Evolutionary conservation across 1,284 basidiomycete genomes (phyloP), one percentile per base, ranked within the genome.

Genomic region (Coniferiporia weirii): DNA sequence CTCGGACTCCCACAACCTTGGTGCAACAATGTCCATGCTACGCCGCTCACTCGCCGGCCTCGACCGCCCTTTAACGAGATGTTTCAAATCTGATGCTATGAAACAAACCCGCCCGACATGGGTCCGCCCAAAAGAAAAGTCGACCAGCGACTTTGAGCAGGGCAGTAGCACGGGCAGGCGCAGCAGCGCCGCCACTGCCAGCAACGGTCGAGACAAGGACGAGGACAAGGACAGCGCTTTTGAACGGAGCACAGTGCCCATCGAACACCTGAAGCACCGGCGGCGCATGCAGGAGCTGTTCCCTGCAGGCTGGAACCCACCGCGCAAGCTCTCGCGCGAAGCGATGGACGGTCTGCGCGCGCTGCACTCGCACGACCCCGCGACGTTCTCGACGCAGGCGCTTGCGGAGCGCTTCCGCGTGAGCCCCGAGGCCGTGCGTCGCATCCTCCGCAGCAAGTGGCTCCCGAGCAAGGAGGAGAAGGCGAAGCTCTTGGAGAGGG

Each of bases 291-390:
- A 81, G 64, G 74, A 79, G 63, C 68, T 72, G 6, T 93, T 90
- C 68, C 91, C 91, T 13, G 74, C 79, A 8, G 91, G 91, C 34
- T 97, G 95, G 94, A 76, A 79, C 53, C 94, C 94, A 7, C 89
- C 89, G 50, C 88, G 86, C 66, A 94, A 92, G 70, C 72, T 97
- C 56, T 93, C 91, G n/a, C 83, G 90, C 61, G 88, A 93, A 62
- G 92, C 93, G 34, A 97, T 97, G 93, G 87, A 90, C 59, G 87
- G 87, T 34, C 70, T 97, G 62, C 84, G 91, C 40, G 77, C 83
- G 53, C 75, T 97, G 63, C 83, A 95, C 71, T 70, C 73, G 43
- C 71, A 84, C 50, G 85, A 96, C 69, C 87, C 89, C 3, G 76
- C 77, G 52, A 79, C 74, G 36, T 94, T 90, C 73, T 81, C 80